Conservation (phyloP, 176 grass and related monocot species). For the Oryza australiensis region DNA sequence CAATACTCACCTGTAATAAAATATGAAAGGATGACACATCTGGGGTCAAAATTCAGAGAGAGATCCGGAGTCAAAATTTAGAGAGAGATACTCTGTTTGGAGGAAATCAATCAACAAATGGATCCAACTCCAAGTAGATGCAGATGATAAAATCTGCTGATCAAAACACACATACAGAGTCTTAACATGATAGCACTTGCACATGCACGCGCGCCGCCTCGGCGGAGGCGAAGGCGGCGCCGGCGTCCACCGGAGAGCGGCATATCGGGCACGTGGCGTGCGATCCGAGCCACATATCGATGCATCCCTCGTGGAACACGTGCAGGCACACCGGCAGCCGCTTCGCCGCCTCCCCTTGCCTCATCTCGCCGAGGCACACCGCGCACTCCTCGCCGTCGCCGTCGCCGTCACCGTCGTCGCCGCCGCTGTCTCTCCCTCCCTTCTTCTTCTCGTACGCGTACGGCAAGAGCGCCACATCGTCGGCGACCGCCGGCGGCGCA, state of each 20-base stretch:
- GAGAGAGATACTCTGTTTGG: neutral
- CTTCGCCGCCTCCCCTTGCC: slow-evolving; percentile 31
- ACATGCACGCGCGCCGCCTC: neutral
- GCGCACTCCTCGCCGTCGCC: slow-evolving; percentile 4
- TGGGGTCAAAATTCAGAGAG: neutral
- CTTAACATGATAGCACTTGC: neutral
- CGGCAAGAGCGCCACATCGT: neutral
- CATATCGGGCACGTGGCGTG: slow-evolving; percentile 41
- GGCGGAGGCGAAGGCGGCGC: neutral
- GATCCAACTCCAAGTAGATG: neutral
- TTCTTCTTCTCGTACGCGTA: slow-evolving; percentile 27
- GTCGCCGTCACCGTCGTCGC: neutral
- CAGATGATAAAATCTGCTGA: neutral
- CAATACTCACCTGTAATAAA: neutral
- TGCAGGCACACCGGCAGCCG: slow-evolving; percentile 35
- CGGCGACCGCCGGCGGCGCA: neutral
- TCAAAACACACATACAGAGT: neutral
- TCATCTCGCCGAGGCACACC: slow-evolving; percentile 30
- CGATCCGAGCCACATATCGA: slow-evolving; percentile 29
- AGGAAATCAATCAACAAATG: neutral
- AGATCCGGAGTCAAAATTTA: neutral
- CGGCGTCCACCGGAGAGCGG: neutral
- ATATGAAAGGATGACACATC: neutral
- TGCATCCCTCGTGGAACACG: slow-evolving; percentile 34
- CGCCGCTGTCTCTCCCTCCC: neutral